These are phyloP conservation scores for Apophysomyces trapeziformis DNA, from an alignment of 371 early-diverging fungal species.

Conservation along the genomic window DNA sequence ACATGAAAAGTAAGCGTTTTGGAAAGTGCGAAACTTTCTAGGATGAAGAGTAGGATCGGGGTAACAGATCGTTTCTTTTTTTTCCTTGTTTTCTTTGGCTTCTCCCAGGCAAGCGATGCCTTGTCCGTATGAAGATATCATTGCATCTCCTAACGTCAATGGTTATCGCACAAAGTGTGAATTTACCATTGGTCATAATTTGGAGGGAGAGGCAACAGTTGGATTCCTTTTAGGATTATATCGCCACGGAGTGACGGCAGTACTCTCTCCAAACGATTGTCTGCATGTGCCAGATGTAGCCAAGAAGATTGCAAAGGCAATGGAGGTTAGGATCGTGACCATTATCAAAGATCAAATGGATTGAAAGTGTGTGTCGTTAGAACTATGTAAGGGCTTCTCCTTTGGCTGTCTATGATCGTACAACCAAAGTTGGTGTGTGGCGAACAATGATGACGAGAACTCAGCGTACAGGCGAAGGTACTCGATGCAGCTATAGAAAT, in stretches of 20 bases:
- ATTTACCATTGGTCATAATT: conserved; percentile 73
- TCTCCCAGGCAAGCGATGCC: background rate
- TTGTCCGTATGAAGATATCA: background rate
- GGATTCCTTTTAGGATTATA: conserved; percentile 78
- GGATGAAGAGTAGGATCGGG: background rate
- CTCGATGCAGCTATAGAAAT: too few species aligned
- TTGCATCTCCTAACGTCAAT: conserved; percentile 67
- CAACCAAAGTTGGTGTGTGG: conserved; percentile 70
- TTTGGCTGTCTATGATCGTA: conserved; percentile 64
- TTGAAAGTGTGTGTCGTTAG: conserved; percentile 16
- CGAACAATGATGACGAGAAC: conserved; percentile 68
- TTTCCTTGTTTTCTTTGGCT: too few species aligned
- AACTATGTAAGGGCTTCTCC: conserved; percentile 52
- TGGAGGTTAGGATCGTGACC: conserved; percentile 35
- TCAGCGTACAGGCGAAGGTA: conserved; percentile 42
- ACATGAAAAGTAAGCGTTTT: conserved; percentile 26
- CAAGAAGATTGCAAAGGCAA: conserved; percentile 54
- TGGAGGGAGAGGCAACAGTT: conserved; percentile 59
- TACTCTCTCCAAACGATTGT: conserved; percentile 56
- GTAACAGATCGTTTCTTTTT: too few species aligned
- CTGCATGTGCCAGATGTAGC: conserved; percentile 59
- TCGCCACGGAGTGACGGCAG: conserved; percentile 65
- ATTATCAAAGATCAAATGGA: too few species aligned
- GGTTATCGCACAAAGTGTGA: conserved; percentile 87
- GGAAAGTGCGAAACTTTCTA: conserved; percentile 11